Conservation (phyloP, 305 asterid species). For the Fraxinus nigra region DNA sequence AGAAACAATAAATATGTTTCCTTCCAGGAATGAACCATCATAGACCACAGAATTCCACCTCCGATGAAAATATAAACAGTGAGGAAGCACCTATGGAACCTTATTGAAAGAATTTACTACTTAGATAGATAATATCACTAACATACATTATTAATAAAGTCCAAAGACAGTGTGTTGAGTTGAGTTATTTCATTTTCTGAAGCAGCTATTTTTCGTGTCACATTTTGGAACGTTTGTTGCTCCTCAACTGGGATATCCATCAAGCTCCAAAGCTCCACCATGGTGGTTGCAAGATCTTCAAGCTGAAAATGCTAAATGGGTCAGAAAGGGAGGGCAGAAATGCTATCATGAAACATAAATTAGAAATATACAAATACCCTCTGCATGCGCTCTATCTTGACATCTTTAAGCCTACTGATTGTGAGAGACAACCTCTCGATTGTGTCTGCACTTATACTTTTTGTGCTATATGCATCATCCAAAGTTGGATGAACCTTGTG, state of each 20-base stretch:
- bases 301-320: conserved; percentile 45
- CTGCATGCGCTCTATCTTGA: conserved; percentile 67
- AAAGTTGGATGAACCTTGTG: conserved; percentile 61
- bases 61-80: neutral
- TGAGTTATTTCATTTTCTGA: conserved; percentile 72
- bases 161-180: conserved; percentile 59
- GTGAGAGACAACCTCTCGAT: conserved; percentile 51
- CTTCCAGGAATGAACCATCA: neutral
- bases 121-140: conserved; percentile 2
- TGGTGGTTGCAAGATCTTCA: conserved; percentile 76
- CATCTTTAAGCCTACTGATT: conserved; percentile 47
- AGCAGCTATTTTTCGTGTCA: conserved; percentile 61
- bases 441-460: conserved; percentile 50
- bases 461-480: conserved; percentile 39
- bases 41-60: neutral
- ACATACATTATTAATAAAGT: conserved; percentile 51
- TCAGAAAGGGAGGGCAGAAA: conserved; percentile 19
- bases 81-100: neutral
- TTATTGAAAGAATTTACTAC: neutral
- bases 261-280: conserved; percentile 85
- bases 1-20: conserved; percentile 18
- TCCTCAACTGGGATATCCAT: conserved; percentile 84
- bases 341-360: conserved; percentile 14
- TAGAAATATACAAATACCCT: conserved; percentile 40
- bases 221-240: conserved; percentile 67